phyloP scores from a whole-genome alignment of 225 moss, liverwort and hornwort species.

The Neckera pumila region DNA sequence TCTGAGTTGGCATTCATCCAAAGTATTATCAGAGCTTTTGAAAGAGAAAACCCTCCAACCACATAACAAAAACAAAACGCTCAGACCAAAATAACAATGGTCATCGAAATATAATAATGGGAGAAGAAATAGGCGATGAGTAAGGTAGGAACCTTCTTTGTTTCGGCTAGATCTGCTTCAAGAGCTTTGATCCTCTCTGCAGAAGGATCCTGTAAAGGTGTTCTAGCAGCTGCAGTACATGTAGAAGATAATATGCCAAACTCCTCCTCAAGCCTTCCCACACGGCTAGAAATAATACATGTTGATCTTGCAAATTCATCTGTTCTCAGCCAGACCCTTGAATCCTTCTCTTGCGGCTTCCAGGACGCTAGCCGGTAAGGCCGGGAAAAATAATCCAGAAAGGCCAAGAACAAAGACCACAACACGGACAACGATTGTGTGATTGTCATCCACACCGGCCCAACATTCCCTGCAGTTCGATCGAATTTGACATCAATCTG shows the following conservation, averaged over 20 bases:
- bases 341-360: constrained; percentile 9
- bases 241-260: constrained; percentile 12
- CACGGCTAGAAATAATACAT: constrained; percentile 18
- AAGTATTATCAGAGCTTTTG: not conserved
- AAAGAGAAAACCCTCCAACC: not conserved
- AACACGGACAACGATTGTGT: constrained; percentile 3
- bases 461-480: constrained; percentile 10
- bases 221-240: not conserved
- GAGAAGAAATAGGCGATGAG: not conserved
- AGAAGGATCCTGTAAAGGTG: constrained; percentile 15
- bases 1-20: constrained; percentile 22
- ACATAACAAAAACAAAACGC: not conserved
- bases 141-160: constrained; percentile 53
- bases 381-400: constrained; percentile 14
- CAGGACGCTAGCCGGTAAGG: constrained; percentile 11
- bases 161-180: constrained; percentile 74
- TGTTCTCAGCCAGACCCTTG: constrained; percentile 9
- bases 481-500: not conserved
- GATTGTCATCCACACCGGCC: constrained; percentile 4
- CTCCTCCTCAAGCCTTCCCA: constrained; percentile 30
- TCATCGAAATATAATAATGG: not conserved
- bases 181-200: constrained; percentile 51
- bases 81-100: not conserved
- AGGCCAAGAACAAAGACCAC: constrained; percentile 19
- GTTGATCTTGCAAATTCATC: constrained; percentile 9